A percentile compares a stretch with the other conserved stretches of the same genome.
Evolutionary conservation across 192 early-diverging fungal species (phyloP).

Genomic region (Phlyctochytrium arcticum): DNA sequence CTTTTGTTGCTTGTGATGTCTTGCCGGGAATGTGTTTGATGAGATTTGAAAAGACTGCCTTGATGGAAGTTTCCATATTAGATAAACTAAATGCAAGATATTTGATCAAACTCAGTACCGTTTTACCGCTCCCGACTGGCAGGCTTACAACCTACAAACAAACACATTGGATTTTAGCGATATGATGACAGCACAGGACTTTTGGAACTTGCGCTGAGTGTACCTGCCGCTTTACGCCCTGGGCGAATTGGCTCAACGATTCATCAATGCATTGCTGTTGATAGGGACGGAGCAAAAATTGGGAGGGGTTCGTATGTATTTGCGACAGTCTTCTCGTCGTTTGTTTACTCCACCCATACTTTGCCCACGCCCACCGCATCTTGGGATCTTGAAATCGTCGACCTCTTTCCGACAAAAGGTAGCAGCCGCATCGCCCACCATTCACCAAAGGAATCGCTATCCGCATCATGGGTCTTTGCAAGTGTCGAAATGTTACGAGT

Average conservation of each 20-base stretch:
- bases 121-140: conserved; percentile 80
- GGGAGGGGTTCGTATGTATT: background rate
- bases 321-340: background rate
- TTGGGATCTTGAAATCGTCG: background rate
- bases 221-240: conserved; percentile 68
- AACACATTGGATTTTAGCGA: conserved; percentile 52
- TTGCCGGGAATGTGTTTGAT: conserved; percentile 64
- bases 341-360: background rate
- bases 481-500: conserved; percentile 52
- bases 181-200: no score
- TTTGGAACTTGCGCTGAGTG: no score
- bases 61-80: background rate
- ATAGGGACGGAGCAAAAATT: conserved; percentile 65
- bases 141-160: conserved; percentile 67
- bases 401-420: background rate
- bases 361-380: background rate
- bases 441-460: background rate
- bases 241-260: conserved; percentile 46
- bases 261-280: conserved; percentile 81
- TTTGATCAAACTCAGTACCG: conserved; percentile 44
- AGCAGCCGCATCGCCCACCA: background rate
- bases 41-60: conserved; percentile 79
- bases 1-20: conserved; percentile 63
- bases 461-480: conserved; percentile 52
- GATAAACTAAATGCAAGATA: no score